Percentiles rank a stretch among this genome's conserved stretches.
phyloP scores from a whole-genome alignment of 2,329 filamentous ascomycete species.

The Aureobasidium subglaciale region DNA sequence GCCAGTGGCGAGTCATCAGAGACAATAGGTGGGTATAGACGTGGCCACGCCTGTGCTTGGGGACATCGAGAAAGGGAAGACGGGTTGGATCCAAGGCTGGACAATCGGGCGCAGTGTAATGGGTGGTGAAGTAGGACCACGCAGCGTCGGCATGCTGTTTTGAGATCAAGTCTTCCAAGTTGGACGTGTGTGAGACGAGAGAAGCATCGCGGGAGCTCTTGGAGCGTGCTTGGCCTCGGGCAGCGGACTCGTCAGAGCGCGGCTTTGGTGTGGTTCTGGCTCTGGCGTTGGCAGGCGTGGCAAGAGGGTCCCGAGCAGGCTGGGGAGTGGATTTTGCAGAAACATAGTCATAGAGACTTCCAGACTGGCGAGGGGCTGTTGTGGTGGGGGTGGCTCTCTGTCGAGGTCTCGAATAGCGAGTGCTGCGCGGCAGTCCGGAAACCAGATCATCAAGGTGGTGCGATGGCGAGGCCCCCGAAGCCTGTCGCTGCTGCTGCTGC shows the following conservation, averaged over 20 bases:
- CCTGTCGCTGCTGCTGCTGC: background rate
- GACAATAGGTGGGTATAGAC: background rate
- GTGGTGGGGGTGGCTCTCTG: background rate
- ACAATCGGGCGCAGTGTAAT: constrained; percentile 4
- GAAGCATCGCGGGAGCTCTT: background rate
- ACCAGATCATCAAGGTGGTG: constrained; percentile 5
- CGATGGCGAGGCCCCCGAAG: background rate
- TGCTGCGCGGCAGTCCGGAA: constrained; percentile 1
- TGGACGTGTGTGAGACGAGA: background rate
- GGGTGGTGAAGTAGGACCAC: constrained; percentile 2
- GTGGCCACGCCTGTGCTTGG: background rate
- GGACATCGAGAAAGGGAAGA: constrained; percentile 1
- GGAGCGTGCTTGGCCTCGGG: background rate
- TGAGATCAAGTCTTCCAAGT: background rate
- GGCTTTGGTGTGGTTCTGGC: background rate
- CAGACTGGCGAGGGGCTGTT: background rate
- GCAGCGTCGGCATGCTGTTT: background rate
- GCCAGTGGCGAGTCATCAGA: background rate
- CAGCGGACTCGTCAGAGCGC: background rate
- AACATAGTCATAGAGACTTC: constrained; percentile 4
- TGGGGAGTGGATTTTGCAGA: background rate
- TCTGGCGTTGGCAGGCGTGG: background rate
- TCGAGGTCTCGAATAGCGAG: constrained; percentile 9
- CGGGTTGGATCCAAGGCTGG: background rate
- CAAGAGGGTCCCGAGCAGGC: background rate